phyloP scores from a whole-genome alignment of 306 rosid species.

The Cicer yamashitae region DNA sequence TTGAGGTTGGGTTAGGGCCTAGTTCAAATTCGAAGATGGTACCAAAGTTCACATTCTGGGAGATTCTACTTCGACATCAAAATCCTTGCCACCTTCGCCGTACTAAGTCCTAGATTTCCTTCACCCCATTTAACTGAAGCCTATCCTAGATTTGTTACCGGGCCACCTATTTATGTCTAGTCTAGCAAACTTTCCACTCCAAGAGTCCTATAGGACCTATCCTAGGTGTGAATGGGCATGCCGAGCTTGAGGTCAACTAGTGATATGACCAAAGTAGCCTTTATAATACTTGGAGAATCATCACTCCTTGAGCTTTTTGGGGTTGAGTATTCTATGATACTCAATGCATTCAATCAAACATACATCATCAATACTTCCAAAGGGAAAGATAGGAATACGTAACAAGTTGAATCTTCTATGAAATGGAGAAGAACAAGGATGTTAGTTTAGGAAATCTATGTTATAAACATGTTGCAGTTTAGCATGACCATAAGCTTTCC shows the following conservation, averaged over 20 bases:
- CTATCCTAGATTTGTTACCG: background rate
- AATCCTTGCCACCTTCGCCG: background rate
- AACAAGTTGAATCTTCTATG: conserved; percentile 7
- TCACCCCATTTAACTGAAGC: background rate
- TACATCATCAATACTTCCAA: conserved; percentile 20
- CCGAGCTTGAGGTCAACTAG: background rate
- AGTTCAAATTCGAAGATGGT: background rate
- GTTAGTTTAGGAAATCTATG: background rate
- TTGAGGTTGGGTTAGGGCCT: background rate
- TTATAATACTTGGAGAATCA: background rate
- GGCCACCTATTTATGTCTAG: background rate
- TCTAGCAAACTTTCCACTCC: background rate
- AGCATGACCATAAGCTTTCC: conserved; percentile 1
- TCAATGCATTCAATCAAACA: background rate
- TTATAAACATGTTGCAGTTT: background rate
- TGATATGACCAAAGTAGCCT: background rate
- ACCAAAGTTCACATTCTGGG: background rate
- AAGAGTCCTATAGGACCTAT: background rate
- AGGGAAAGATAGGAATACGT: background rate
- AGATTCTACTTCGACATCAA: background rate
- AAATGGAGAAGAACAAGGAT: conserved; percentile 15
- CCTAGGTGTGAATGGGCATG: background rate
- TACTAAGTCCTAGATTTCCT: background rate
- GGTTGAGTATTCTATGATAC: conserved; percentile 4
- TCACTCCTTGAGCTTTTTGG: background rate